Evolutionary conservation across 768 basidiomycete species (phyloP).

Genomic region (Krasilnikovozyma curviuscula): DNA sequence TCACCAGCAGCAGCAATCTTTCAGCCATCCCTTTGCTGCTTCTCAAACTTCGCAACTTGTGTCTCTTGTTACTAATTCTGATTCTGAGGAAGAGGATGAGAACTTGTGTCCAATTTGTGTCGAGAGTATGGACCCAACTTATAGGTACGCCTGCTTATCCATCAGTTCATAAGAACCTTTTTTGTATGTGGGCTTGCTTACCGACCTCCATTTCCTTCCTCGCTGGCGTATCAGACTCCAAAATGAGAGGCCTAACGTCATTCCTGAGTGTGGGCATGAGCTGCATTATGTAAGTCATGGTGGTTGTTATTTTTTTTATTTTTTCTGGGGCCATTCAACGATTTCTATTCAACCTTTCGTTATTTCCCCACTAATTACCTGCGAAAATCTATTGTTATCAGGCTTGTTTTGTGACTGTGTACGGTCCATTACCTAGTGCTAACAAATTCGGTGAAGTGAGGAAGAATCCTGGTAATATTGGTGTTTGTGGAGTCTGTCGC

Average conservation of each 20-base stretch:
- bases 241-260: conserved; percentile 92
- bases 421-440: conserved; percentile 47
- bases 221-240: too few relatives aligned
- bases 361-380: conserved; percentile 6
- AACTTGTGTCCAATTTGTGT: conserved; percentile 92
- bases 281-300: conserved; percentile 52
- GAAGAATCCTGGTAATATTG: conserved; percentile 31
- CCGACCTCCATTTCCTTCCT: too few relatives aligned
- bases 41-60: conserved; percentile 1
- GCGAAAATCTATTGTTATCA: conserved; percentile 22
- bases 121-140: conserved; percentile 80
- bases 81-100: conserved; percentile 41
- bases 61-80: conserved; percentile 2
- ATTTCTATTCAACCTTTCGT: conserved; percentile 14
- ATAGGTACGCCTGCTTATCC: too few relatives aligned
- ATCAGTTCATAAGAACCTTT: too few relatives aligned
- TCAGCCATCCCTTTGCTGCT: too few relatives aligned
- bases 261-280: conserved; percentile 92
- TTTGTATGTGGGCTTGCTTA: too few relatives aligned
- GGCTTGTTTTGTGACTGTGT: conserved; percentile 94
- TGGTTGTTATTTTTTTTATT: not conserved
- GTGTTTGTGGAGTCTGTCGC: conserved; percentile 91
- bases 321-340: conserved; percentile 18
- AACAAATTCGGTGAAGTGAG: conserved; percentile 46
- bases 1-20: too few relatives aligned